Percentiles rank a stretch among this genome's conserved stretches.
Conservation (phyloP, 2,329 filamentous ascomycete species). For the Endocalyx cinctus region DNA sequence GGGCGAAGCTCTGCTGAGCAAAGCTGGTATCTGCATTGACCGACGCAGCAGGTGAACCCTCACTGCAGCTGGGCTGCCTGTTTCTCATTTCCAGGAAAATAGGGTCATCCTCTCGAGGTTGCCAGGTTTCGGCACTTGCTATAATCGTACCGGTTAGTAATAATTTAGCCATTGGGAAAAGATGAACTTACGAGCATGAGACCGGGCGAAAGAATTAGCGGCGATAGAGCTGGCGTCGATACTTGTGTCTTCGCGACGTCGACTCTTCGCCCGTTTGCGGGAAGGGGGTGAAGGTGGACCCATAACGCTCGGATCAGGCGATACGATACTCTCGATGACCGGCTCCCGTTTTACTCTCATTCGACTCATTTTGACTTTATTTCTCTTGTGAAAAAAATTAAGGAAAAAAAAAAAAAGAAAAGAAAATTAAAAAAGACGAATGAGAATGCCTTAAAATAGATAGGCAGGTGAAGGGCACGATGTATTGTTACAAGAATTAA, state of each 20-base stretch:
- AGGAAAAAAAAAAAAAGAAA: no score
- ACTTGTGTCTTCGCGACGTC: conserved; percentile 6
- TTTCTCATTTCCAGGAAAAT: conserved; percentile 22
- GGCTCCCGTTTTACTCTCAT: no score
- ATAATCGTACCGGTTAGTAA: conserved; percentile 5
- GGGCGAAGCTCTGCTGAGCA: conserved; percentile 26
- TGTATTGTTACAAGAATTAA: no score
- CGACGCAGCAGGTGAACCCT: conserved; percentile 13
- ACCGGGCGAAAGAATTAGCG: conserved; percentile 17
- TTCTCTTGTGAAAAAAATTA: no score
- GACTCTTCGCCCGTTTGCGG: conserved; percentile 2
- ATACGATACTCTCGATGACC: no score
- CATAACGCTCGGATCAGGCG: no score
- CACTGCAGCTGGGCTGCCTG: conserved; percentile 5
- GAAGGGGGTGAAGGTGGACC: neutral
- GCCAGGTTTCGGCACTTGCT: conserved; percentile 22
- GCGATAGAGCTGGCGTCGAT: conserved; percentile 15
- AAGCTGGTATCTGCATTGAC: conserved; percentile 23
- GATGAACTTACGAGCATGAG: conserved; percentile 19
- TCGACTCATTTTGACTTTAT: no score
- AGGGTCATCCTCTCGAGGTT: conserved; percentile 16
- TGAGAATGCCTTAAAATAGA: no score
- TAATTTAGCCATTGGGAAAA: neutral
- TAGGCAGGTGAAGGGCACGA: no score
- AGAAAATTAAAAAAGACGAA: no score